phyloP scores from a whole-genome alignment of 2,329 filamentous ascomycete species.

The Colletotrichum sp. region DNA sequence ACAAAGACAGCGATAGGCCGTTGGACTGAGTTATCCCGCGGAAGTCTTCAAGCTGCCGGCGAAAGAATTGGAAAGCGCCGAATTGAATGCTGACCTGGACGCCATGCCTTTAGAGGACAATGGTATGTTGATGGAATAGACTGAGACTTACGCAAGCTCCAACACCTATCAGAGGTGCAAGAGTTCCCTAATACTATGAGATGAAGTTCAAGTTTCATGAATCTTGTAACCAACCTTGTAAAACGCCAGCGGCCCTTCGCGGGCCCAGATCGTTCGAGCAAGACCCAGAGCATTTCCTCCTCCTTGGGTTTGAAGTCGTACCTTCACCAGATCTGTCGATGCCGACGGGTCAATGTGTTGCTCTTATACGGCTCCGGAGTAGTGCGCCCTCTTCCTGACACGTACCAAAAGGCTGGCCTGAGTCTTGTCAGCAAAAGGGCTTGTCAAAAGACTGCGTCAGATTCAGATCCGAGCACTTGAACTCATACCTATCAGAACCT shows the following conservation, averaged over 20 bases:
- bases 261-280: neutral
- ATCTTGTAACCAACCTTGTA: neutral
- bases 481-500: neutral
- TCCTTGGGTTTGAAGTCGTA: neutral
- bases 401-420: neutral
- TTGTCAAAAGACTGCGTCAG: neutral
- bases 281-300: neutral
- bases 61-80: neutral
- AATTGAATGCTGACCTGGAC: neutral
- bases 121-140: neutral
- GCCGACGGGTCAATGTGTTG: neutral
- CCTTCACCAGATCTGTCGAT: neutral
- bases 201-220: neutral
- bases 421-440: fast-evolving
- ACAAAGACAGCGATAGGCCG: neutral
- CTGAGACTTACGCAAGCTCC: neutral
- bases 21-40: neutral
- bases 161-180: neutral
- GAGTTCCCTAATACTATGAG: neutral
- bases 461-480: neutral
- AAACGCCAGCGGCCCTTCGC: neutral
- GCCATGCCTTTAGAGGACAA: neutral
- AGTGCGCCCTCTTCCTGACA: neutral
- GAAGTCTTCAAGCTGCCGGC: neutral
- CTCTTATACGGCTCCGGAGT: neutral